phyloP scores from a whole-genome alignment of 2,329 filamentous ascomycete genomes.

The Colletotrichum siamense region DNA sequence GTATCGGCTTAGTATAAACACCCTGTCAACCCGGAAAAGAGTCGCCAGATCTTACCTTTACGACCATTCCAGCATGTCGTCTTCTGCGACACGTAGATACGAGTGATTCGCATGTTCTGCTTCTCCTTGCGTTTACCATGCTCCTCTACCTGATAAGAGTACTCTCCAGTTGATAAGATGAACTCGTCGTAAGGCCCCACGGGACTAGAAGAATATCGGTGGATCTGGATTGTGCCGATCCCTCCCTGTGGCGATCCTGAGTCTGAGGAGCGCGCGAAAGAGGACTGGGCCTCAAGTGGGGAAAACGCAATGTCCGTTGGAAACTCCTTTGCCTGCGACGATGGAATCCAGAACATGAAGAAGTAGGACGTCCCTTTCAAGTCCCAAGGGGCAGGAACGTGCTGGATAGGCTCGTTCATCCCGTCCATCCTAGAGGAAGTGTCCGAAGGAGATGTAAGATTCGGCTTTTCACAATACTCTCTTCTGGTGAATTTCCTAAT shows the following conservation, averaged over 20 bases:
- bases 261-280: conserved; percentile 37
- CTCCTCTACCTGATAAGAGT: conserved; percentile 42
- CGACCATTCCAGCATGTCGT: conserved; percentile 58
- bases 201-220: conserved; percentile 54
- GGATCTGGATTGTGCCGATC: conserved; percentile 52
- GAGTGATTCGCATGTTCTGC: conserved; percentile 47
- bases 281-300: conserved; percentile 48
- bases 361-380: conserved; percentile 49
- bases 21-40: neutral
- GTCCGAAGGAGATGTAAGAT: neutral
- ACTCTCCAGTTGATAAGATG: conserved; percentile 50
- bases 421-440: neutral
- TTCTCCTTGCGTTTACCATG: conserved; percentile 33
- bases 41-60: conserved; percentile 38
- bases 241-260: conserved; percentile 48
- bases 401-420: neutral
- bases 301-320: conserved; percentile 43
- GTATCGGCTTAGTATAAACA: conserved; percentile 10
- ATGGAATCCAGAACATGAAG: conserved; percentile 44
- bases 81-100: conserved; percentile 60
- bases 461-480: neutral
- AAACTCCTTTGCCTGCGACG: conserved; percentile 32
- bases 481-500: neutral
- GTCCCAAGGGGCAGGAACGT: conserved; percentile 40
- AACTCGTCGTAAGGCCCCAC: conserved; percentile 61